These are phyloP conservation scores for Nannochloropsis granulata DNA, from an alignment of 108 stramenopile species.

Conservation along the genomic window DNA sequence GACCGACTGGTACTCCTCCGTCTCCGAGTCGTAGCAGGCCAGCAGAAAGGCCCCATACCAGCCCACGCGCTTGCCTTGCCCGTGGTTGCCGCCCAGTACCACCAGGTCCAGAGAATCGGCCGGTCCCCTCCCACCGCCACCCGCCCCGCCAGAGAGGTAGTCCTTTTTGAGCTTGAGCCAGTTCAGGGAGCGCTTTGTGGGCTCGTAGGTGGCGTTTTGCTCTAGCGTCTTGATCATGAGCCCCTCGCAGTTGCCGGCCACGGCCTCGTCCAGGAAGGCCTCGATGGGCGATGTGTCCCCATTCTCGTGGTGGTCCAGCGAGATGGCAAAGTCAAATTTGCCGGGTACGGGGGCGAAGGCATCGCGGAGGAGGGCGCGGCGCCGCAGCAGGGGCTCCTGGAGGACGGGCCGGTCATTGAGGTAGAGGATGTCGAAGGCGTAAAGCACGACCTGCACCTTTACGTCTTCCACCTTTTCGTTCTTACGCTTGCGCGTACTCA, in stretches of 20 bases:
- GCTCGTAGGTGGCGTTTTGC: constrained; percentile 77
- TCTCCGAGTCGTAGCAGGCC: constrained; percentile 90
- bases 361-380: constrained; percentile 58
- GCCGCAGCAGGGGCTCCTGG: constrained; percentile 52
- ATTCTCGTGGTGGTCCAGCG: constrained; percentile 46
- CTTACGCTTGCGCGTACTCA: constrained; percentile 42
- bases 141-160: constrained; percentile 68
- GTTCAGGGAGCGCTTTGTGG: constrained; percentile 81
- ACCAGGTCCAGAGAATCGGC: constrained; percentile 97
- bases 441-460: constrained; percentile 84
- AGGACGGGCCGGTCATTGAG: constrained; percentile 83
- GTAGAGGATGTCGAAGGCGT: constrained; percentile 98
- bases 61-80: constrained; percentile 35
- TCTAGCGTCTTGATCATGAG: constrained; percentile 99
- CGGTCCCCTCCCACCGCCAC: constrained; percentile 43
- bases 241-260: constrained; percentile 89
- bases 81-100: constrained; percentile 36
- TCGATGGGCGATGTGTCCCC: constrained; percentile 63
- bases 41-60: constrained; percentile 92
- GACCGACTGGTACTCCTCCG: constrained; percentile 89
- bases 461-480: constrained; percentile 46
- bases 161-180: constrained; percentile 99
- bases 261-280: constrained; percentile 80
- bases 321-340: constrained; percentile 72
- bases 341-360: constrained; percentile 65